Conservation (phyloP, 2,329 filamentous ascomycete genomes). For the Blastomyces emzantsi region DNA sequence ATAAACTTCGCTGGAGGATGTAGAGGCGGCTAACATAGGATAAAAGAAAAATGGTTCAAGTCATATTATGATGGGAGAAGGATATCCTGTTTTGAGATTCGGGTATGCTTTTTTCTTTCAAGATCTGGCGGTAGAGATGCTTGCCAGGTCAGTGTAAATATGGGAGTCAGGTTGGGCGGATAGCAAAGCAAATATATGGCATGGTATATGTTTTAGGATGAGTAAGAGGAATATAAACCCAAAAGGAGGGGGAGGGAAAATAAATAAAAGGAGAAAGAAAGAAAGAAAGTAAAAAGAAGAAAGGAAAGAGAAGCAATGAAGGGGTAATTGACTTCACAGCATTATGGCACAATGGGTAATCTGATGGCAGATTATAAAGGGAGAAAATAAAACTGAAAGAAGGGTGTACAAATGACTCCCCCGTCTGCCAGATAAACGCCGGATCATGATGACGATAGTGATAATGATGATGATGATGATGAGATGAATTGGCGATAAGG, state of each 20-base stretch:
- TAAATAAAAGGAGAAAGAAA: not conserved
- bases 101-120: not conserved
- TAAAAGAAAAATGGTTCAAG: not conserved
- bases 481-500: not conserved
- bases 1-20: not conserved
- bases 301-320: not conserved
- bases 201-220: not conserved
- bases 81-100: not conserved
- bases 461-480: not conserved
- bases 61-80: not conserved
- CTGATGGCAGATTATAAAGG: not conserved
- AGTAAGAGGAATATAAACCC: not conserved
- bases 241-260: not conserved
- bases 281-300: not conserved
- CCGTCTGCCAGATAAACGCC: conserved; percentile 1
- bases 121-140: not conserved
- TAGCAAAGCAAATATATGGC: not conserved
- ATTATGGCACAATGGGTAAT: not conserved
- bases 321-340: not conserved
- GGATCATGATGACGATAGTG: not conserved
- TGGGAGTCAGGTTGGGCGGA: not conserved
- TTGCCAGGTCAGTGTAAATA: not conserved
- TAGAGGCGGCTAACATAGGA: not conserved
- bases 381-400: no score
- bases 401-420: not conserved